These are phyloP conservation scores for Pistacia vera DNA, from an alignment of 345 rosid genomes.

Conservation along the genomic window DNA sequence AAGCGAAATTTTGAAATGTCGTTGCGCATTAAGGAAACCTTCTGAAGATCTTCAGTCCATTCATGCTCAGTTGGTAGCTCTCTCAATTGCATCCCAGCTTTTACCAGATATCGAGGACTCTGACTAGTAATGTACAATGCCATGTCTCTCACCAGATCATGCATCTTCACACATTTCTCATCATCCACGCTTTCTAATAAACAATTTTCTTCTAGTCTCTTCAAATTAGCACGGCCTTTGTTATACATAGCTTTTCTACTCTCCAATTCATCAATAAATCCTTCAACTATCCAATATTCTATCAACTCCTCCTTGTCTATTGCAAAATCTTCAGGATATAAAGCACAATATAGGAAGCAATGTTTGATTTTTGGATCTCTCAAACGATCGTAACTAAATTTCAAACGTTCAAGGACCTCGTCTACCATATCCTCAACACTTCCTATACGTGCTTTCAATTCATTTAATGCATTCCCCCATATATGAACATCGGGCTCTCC, in stretches of 20 bases:
- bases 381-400: conserved; percentile 1
- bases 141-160: conserved; percentile 28
- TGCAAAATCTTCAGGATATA: conserved; percentile 20
- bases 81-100: conserved; percentile 11
- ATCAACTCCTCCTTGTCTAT: conserved; percentile 19
- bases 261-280: background rate
- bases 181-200: conserved; percentile 11
- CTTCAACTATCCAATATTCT: conserved; percentile 21
- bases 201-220: conserved; percentile 18
- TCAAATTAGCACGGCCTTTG: conserved; percentile 18
- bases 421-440: background rate
- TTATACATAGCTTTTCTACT: conserved; percentile 12
- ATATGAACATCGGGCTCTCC: background rate
- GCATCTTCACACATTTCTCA: conserved; percentile 18
- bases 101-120: conserved; percentile 14
- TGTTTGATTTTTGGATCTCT: background rate
- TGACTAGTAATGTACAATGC: conserved; percentile 16
- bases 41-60: conserved; percentile 24
- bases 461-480: conserved; percentile 18
- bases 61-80: conserved; percentile 15
- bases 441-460: background rate
- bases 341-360: conserved; percentile 24
- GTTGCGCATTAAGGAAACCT: conserved; percentile 14
- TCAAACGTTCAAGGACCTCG: too few relatives aligned
- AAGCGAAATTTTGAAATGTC: background rate